These are phyloP conservation scores for Solanum peruvianum DNA, from an alignment of 257 asterid species.

Conservation along the genomic window DNA sequence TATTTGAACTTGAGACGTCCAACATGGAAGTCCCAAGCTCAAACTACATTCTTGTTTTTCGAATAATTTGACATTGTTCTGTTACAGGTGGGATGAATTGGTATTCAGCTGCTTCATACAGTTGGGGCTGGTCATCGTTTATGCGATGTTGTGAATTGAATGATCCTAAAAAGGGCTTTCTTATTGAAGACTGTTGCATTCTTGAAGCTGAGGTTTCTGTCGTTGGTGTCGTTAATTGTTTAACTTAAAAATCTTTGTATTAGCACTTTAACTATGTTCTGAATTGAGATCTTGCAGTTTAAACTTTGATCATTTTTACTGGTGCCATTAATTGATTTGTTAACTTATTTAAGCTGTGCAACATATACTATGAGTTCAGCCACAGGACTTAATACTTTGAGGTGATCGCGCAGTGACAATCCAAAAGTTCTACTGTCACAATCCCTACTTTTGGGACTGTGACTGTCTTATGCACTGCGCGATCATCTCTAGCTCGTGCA, in stretches of 20 bases:
- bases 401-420: too few species aligned
- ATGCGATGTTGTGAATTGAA: background rate
- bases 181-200: background rate
- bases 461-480: too few species aligned
- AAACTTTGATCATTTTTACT: background rate
- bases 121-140: background rate
- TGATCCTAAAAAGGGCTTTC: background rate
- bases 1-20: too few species aligned
- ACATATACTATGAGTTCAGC: background rate
- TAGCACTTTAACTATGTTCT: background rate
- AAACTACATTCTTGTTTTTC: too few species aligned
- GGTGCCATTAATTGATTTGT: background rate
- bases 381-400: background rate
- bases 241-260: background rate
- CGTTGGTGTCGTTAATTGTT: background rate
- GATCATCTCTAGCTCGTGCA: too few species aligned
- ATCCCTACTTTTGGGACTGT: too few species aligned
- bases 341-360: background rate
- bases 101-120: background rate
- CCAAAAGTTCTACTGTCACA: too few species aligned
- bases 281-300: background rate
- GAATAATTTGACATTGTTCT: background rate
- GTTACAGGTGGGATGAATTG: background rate
- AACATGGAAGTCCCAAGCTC: too few species aligned
- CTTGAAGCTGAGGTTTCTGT: background rate